Conservation (phyloP, 139 green algal genomes). For the Chlamydomonas sphaeroides region DNA sequence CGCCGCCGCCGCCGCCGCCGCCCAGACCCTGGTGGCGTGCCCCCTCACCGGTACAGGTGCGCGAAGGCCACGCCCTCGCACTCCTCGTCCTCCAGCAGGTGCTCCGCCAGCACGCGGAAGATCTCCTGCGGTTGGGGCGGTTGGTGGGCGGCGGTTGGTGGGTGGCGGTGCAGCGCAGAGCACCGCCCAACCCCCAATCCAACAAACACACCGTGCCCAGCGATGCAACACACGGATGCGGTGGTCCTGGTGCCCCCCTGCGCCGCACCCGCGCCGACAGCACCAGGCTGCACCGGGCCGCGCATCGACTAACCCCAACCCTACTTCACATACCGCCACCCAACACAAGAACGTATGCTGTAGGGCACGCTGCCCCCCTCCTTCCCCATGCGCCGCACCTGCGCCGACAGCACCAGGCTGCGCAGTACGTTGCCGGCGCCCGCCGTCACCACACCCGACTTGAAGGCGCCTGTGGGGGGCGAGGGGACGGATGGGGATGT, state of each 20-base stretch:
- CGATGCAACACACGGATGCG: no score
- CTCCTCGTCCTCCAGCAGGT: conserved; percentile 68
- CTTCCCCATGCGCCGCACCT: background rate
- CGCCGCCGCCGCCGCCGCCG: background rate
- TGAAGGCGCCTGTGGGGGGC: conserved; percentile 13
- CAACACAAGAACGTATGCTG: no score
- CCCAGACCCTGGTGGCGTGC: background rate
- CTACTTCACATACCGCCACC: no score
- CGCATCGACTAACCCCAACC: no score
- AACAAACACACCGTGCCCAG: no score
- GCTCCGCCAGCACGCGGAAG: conserved; percentile 77
- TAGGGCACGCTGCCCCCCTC: no score
- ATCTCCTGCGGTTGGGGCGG: conserved; percentile 74
- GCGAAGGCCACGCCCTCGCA: conserved; percentile 52
- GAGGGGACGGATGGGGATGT: background rate
- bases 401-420: conserved; percentile 56
- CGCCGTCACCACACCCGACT: conserved; percentile 37
- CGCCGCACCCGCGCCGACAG: conserved; percentile 9
- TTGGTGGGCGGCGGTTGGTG: background rate
- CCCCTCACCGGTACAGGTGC: conserved; percentile 40
- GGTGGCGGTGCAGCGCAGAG: background rate
- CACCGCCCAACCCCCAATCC: no score
- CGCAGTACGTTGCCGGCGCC: conserved; percentile 73
- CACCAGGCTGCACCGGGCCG: conserved; percentile 66
- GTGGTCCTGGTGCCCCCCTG: no score